Evolutionary conservation across 768 basidiomycete species (phyloP).

Genomic region (Lactarius indigo): DNA sequence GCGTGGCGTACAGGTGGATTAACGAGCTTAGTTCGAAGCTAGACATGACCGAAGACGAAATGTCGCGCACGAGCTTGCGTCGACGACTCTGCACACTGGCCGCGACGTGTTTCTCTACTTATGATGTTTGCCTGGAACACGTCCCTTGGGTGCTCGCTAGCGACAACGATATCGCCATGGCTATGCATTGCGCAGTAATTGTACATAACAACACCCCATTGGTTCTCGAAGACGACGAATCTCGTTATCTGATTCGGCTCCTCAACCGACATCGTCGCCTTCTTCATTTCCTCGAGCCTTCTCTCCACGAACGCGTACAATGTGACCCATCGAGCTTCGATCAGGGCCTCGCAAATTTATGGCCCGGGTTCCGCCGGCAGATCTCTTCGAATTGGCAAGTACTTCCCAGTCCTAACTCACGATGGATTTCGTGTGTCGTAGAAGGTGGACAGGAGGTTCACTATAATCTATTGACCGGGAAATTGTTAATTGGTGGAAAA

Average conservation of each 20-base stretch:
- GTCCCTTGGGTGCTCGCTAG: not conserved
- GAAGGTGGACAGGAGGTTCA: not conserved
- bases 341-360: not conserved
- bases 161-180: not conserved
- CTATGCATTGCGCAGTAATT: conserved; percentile 5
- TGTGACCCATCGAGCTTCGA: not conserved
- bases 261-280: not conserved
- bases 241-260: not conserved
- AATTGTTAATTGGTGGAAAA: not conserved
- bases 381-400: not conserved
- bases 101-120: conserved; percentile 8
- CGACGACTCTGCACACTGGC: conserved; percentile 3
- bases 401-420: not conserved
- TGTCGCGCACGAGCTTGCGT: not conserved
- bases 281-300: not conserved
- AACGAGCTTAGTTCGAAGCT: not conserved
- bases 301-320: not conserved
- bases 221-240: not conserved
- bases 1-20: not conserved
- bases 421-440: not conserved
- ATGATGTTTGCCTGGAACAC: not conserved
- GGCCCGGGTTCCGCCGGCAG: not conserved
- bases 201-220: not conserved
- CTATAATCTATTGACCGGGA: conserved; percentile 3
- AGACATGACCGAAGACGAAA: not conserved